Percentiles rank a stretch among this genome's conserved stretches.
These are phyloP conservation scores for Colletotrichum sp. DNA, from an alignment of 2,329 filamentous ascomycete genomes.

Conservation along the genomic window DNA sequence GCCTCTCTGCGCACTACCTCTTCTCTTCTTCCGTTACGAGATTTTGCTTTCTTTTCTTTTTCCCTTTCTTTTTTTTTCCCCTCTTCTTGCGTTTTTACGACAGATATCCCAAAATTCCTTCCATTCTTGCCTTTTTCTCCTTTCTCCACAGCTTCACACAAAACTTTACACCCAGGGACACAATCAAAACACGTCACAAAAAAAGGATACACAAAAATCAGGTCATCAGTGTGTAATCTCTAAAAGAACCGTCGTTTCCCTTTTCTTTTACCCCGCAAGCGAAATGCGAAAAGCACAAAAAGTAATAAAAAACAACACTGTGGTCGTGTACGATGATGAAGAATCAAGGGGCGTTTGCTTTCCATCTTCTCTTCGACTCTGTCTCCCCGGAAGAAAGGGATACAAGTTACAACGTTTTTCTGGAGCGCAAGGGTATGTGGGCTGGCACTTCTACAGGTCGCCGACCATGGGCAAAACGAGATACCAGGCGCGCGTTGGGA, in stretches of 20 bases:
- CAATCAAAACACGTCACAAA: neutral
- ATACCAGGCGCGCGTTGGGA: neutral
- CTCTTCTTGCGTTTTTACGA: neutral
- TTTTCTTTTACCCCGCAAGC: neutral
- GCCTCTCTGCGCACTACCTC: neutral
- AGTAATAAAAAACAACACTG: neutral
- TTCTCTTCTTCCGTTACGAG: neutral
- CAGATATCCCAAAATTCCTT: constrained; percentile 6
- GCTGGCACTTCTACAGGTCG: neutral
- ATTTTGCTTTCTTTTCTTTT: neutral
- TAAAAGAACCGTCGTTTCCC: neutral
- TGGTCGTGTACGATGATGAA: neutral
- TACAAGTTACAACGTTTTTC: neutral
- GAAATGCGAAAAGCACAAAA: neutral
- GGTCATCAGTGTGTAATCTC: neutral
- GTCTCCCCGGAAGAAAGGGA: neutral
- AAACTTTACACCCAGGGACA: neutral
- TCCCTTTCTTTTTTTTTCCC: too few relatives aligned
- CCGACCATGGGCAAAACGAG: neutral
- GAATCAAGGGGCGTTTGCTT: neutral
- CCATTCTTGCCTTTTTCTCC: neutral
- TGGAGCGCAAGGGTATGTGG: neutral
- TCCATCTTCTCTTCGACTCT: neutral
- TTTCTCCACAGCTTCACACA: neutral
- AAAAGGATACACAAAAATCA: constrained; percentile 14